A percentile compares a stretch with the other conserved stretches of the same genome.
phyloP scores from a whole-genome alignment of 2,329 filamentous ascomycete species.

The Achaetomium macrosporum region DNA sequence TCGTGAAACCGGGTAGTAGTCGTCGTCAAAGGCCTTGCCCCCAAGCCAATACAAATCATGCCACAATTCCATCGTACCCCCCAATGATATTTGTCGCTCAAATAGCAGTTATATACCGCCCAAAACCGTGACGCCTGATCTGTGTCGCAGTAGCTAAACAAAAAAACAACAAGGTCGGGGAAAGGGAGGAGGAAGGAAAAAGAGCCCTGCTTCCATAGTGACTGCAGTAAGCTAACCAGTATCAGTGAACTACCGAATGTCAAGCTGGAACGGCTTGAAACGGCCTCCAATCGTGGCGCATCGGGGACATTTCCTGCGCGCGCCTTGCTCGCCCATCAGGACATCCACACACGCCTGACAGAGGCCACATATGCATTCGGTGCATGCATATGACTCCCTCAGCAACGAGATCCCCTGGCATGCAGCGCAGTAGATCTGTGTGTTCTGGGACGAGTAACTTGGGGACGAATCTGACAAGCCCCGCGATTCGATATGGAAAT shows the following conservation, averaged over 20 bases:
- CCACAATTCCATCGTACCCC: no score
- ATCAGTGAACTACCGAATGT: conserved; percentile 43
- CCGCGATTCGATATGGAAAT: conserved; percentile 62
- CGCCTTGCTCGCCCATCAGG: conserved; percentile 68
- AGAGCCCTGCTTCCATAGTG: not conserved
- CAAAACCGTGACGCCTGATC: not conserved
- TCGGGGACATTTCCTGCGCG: conserved; percentile 69
- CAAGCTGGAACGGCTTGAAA: conserved; percentile 81
- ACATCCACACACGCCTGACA: conserved; percentile 84
- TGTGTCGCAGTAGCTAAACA: no score
- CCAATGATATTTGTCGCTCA: not conserved
- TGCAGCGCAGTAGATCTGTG: conserved; percentile 88
- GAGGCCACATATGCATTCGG: conserved; percentile 90
- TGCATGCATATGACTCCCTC: conserved; percentile 85
- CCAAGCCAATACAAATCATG: not conserved
- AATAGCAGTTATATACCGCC: not conserved
- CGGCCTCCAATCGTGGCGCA: conserved; percentile 73
- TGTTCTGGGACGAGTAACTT: conserved; percentile 64
- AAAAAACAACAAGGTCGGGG: no score
- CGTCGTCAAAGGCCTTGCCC: not conserved
- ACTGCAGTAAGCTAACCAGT: not conserved
- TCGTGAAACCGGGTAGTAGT: not conserved
- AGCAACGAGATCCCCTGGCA: conserved; percentile 73
- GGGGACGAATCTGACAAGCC: conserved; percentile 66
- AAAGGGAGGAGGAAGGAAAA: conserved; percentile 3